A percentile compares a stretch with the other conserved stretches of the same genome.
These are phyloP conservation scores for Kodamaea plutei DNA, from an alignment of 1,139 yeast species.

Conservation along the genomic window DNA sequence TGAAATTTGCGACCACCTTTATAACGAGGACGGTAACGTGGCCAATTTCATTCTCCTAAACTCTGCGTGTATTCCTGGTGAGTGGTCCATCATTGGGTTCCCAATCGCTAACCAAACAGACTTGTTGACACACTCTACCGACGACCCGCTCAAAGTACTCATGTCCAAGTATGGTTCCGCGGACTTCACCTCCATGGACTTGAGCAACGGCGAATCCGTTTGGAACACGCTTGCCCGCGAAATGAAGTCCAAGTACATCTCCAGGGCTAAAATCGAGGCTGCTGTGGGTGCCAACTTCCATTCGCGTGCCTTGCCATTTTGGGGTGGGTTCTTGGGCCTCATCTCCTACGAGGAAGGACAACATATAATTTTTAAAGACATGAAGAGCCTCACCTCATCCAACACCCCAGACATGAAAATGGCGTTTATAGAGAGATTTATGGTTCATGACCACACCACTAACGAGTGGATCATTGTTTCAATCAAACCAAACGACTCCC, in stretches of 20 bases:
- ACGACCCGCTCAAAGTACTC: conserved; percentile 22
- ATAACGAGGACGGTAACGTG: conserved; percentile 13
- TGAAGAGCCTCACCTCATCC: conserved; percentile 29
- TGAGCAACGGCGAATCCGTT: conserved; percentile 17
- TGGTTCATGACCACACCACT: conserved; percentile 50
- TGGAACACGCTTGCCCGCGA: conserved; percentile 51
- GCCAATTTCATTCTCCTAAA: conserved; percentile 56
- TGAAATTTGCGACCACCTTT: conserved; percentile 48
- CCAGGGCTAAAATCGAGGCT: conserved; percentile 12
- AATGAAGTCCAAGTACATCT: conserved; percentile 33
- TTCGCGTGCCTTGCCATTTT: conserved; percentile 54
- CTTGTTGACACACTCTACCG: conserved; percentile 64
- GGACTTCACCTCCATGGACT: neutral
- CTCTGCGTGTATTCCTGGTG: conserved; percentile 77
- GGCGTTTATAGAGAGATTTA: conserved; percentile 63
- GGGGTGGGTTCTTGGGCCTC: conserved; percentile 86
- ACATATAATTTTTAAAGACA: conserved; percentile 31
- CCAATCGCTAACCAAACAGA: conserved; percentile 52
- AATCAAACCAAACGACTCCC: conserved; percentile 25
- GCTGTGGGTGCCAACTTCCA: conserved; percentile 10
- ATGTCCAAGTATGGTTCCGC: conserved; percentile 13
- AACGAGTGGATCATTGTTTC: conserved; percentile 55
- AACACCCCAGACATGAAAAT: conserved; percentile 69
- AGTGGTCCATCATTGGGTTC: conserved; percentile 82
- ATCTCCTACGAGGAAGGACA: conserved; percentile 84